Conservation (phyloP, 345 rosid species). For the Eucalyptus coolabah region DNA sequence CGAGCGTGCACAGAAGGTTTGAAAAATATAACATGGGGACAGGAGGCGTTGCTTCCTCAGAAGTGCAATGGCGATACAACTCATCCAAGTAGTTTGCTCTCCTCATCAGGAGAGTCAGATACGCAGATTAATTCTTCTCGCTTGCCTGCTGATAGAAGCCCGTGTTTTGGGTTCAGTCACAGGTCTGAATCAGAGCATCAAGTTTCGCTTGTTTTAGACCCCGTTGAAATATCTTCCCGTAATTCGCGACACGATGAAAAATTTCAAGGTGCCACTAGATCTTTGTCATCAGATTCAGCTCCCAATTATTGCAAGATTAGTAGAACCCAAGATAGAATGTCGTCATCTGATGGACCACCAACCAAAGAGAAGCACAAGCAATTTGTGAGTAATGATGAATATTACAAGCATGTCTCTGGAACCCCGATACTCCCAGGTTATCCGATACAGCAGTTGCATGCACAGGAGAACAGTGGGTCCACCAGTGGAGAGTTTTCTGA, state of each 20-base stretch:
- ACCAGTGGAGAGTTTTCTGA: conserved; percentile 20
- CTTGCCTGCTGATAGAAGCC: conserved; percentile 4
- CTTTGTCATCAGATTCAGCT: conserved; percentile 12
- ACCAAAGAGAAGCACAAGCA: neutral
- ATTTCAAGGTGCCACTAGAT: neutral
- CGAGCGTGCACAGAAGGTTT: neutral
- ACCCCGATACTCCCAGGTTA: conserved; percentile 33
- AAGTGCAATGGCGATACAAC: neutral
- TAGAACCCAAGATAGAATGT: conserved; percentile 17
- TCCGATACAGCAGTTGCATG: conserved; percentile 17
- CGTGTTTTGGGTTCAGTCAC: neutral
- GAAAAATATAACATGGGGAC: conserved; percentile 4
- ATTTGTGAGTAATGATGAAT: conserved; percentile 13
- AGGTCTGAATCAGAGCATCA: neutral
- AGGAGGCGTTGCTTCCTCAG: neutral
- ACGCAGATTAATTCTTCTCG: neutral
- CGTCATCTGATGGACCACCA: conserved; percentile 7
- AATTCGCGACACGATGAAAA: conserved; percentile 6
- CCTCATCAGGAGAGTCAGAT: conserved; percentile 14
- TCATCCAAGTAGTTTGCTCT: conserved; percentile 3
- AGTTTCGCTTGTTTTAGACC: neutral
- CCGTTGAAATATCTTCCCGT: conserved; percentile 5
- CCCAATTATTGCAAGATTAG: conserved; percentile 7
- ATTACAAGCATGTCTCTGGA: conserved; percentile 7
- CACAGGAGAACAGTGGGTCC: conserved; percentile 34